Percentiles rank a stretch among this genome's conserved stretches.
Conservation (phyloP, 2,329 filamentous ascomycete genomes). For the Claviceps humidiphila region DNA sequence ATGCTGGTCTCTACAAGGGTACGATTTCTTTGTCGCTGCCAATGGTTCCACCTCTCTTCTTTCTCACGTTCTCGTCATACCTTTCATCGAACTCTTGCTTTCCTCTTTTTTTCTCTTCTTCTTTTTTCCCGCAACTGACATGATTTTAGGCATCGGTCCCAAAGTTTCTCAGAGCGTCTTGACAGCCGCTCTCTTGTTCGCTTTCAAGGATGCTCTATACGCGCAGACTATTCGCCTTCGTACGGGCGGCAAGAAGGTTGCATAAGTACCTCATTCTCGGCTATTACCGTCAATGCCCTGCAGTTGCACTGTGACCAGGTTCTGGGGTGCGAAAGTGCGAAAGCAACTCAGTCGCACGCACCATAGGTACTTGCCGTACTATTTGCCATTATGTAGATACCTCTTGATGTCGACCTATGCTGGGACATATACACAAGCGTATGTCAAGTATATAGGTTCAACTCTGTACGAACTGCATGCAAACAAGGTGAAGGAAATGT, state of each 20-base stretch:
- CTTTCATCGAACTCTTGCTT: background rate
- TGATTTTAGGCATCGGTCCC: constrained; percentile 63
- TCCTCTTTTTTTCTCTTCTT: background rate
- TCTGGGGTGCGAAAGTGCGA: no score
- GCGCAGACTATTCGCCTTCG: constrained; percentile 62
- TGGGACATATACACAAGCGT: no score
- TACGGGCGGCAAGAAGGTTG: constrained; percentile 18
- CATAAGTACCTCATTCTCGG: background rate
- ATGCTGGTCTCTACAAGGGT: constrained; percentile 85
- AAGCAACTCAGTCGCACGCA: no score
- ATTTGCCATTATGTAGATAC: no score
- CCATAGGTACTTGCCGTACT: no score
- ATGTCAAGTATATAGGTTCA: no score
- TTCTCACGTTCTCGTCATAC: background rate
- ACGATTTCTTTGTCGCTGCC: constrained; percentile 5
- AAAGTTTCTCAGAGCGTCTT: constrained; percentile 96
- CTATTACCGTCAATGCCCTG: no score
- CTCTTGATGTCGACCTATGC: no score
- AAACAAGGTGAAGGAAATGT: no score
- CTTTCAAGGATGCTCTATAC: constrained; percentile 95
- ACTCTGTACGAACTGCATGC: no score
- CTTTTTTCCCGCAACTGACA: constrained; percentile 1
- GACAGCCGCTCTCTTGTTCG: constrained; percentile 91
- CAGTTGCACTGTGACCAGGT: no score
- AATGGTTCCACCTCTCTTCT: background rate